Evolutionary conservation across 2,329 filamentous ascomycete species (phyloP).

Genomic region (Fusarium duplospermum): DNA sequence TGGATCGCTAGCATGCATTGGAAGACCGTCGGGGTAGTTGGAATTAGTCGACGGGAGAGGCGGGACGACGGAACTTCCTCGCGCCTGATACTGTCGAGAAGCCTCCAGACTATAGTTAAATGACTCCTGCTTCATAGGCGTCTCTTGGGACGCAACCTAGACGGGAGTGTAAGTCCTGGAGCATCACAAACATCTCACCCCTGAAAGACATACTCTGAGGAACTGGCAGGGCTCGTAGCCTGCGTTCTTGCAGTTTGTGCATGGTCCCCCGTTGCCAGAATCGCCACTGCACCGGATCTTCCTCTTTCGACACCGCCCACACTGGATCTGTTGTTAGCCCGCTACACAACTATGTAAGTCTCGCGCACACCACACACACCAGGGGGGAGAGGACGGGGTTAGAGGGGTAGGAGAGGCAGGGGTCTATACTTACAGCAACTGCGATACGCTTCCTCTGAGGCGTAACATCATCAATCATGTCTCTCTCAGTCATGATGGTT

Average conservation of each 20-base stretch:
- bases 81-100: conserved; percentile 47
- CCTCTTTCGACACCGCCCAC: conserved; percentile 86
- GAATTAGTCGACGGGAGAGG: conserved; percentile 20
- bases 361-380: conserved; percentile 40
- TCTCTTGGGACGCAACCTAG: conserved; percentile 50
- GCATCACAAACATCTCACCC: not conserved
- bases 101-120: conserved; percentile 48
- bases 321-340: conserved; percentile 65
- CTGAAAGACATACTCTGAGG: conserved; percentile 73
- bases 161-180: conserved; percentile 4
- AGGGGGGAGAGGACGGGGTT: conserved; percentile 12
- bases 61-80: conserved; percentile 33
- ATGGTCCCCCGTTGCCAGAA: conserved; percentile 78
- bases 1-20: conserved; percentile 26
- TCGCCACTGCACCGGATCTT: conserved; percentile 97
- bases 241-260: conserved; percentile 83
- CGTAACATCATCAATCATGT: conserved; percentile 50
- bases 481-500: conserved; percentile 46
- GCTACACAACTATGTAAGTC: conserved; percentile 38
- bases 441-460: conserved; percentile 68
- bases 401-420: not conserved
- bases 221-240: conserved; percentile 81
- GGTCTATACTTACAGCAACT: conserved; percentile 63
- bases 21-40: conserved; percentile 35
- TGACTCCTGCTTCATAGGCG: conserved; percentile 41